Conservation (phyloP, 441 rosid species). For the Isatis lusitanica region DNA sequence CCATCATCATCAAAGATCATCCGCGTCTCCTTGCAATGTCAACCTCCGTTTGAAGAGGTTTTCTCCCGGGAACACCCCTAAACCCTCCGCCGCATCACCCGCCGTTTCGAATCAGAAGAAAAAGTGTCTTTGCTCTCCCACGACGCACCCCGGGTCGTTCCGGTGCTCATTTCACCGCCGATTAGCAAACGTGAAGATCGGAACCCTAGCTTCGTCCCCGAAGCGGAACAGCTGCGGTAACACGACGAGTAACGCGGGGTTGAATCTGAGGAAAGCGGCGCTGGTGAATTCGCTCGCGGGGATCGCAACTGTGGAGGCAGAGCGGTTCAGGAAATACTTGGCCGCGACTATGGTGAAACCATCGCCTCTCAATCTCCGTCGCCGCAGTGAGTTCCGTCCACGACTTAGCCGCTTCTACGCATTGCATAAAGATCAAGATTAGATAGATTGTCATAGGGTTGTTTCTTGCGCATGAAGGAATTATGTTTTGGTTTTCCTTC, state of each 20-base stretch:
- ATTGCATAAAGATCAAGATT: conserved; percentile 43
- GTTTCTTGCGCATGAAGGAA: conserved; percentile 20
- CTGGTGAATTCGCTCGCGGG: conserved; percentile 69
- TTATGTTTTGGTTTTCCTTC: conserved; percentile 5
- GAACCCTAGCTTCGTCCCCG: conserved; percentile 37
- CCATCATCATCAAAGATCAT: conserved; percentile 1
- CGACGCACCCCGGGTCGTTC: conserved; percentile 80
- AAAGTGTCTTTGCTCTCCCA: conserved; percentile 81
- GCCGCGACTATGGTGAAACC: conserved; percentile 54
- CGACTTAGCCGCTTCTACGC: conserved; percentile 62
- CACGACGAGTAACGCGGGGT: conserved; percentile 4
- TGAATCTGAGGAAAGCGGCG: conserved; percentile 68
- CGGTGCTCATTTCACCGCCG: conserved; percentile 71
- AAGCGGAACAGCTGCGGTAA: not conserved
- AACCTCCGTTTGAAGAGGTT: not conserved
- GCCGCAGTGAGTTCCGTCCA: conserved; percentile 53
- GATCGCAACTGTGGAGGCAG: conserved; percentile 71
- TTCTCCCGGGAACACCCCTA: conserved; percentile 3
- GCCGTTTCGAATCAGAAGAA: conserved; percentile 46
- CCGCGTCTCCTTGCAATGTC: conserved; percentile 20
- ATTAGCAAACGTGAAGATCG: conserved; percentile 14
- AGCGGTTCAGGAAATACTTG: conserved; percentile 56
- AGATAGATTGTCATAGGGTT: not conserved
- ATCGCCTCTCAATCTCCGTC: conserved; percentile 48
- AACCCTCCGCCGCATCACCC: not conserved